Conservation (phyloP, 2,329 filamentous ascomycete genomes). For the Fusarium euwallaceae region DNA sequence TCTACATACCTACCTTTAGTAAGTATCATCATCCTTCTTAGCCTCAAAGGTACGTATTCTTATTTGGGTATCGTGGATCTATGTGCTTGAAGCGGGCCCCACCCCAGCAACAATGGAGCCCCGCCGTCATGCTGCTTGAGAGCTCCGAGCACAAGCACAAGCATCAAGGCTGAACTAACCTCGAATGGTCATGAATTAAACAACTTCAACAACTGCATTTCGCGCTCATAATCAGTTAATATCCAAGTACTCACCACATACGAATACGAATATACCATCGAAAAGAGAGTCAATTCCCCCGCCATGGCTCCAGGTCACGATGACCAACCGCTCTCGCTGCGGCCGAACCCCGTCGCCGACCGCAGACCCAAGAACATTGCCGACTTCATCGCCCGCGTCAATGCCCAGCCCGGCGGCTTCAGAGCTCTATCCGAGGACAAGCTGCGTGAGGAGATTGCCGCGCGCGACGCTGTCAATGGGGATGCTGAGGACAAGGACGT, state of each 20-base stretch:
- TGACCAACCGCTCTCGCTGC: constrained; percentile 54
- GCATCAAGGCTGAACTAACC: neutral
- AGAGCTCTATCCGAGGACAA: constrained; percentile 81
- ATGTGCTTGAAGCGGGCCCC: neutral
- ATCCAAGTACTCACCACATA: neutral
- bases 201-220: neutral
- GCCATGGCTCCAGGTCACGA: constrained; percentile 51
- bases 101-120: neutral
- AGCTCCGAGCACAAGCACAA: neutral
- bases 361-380: constrained; percentile 73
- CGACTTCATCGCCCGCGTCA: constrained; percentile 83
- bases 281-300: neutral
- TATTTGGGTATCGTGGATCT: neutral
- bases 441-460: constrained; percentile 76
- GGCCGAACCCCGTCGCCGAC: constrained; percentile 64
- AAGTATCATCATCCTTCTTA: neutral
- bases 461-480: constrained; percentile 56
- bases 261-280: neutral
- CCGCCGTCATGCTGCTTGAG: neutral
- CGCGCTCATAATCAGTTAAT: neutral
- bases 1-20: neutral
- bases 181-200: neutral
- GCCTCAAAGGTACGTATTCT: neutral
- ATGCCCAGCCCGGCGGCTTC: constrained; percentile 83
- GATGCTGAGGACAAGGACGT: constrained; percentile 61